Evolutionary conservation across 768 basidiomycete species (phyloP).

Genomic region (Lentinula raphanica): DNA sequence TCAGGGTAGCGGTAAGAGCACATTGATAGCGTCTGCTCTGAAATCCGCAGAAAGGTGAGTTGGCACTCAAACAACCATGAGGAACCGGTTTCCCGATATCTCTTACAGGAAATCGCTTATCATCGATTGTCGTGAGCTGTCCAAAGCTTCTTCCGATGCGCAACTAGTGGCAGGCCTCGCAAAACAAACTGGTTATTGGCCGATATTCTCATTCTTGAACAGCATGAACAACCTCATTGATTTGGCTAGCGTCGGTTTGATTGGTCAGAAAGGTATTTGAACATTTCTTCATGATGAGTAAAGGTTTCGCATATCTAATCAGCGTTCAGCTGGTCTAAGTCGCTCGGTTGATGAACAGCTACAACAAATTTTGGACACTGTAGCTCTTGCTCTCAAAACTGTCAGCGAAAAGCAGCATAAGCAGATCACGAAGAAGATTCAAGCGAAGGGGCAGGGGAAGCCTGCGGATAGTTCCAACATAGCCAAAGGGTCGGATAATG

Average conservation of each 20-base stretch:
- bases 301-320: not conserved
- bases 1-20: constrained; percentile 75
- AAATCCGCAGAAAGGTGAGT: constrained; percentile 48
- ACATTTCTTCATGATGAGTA: not conserved
- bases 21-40: constrained; percentile 51
- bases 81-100: not conserved
- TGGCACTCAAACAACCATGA: not conserved
- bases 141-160: constrained; percentile 63
- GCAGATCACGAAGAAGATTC: constrained; percentile 33
- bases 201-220: constrained; percentile 66
- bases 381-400: constrained; percentile 62
- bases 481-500: constrained; percentile 20
- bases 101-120: constrained; percentile 55
- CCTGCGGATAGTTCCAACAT: not conserved
- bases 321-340: constrained; percentile 67
- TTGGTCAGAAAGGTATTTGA: constrained; percentile 86
- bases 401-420: constrained; percentile 49
- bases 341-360: constrained; percentile 78
- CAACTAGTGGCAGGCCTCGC: constrained; percentile 68
- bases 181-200: constrained; percentile 82
- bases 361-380: constrained; percentile 78
- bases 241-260: constrained; percentile 57
- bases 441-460: constrained; percentile 27
- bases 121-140: constrained; percentile 81
- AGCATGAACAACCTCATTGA: constrained; percentile 13